Percentiles rank a stretch among this genome's conserved stretches.
Conservation (phyloP, 2,329 filamentous ascomycete genomes). For the Xylariaceae sp. region DNA sequence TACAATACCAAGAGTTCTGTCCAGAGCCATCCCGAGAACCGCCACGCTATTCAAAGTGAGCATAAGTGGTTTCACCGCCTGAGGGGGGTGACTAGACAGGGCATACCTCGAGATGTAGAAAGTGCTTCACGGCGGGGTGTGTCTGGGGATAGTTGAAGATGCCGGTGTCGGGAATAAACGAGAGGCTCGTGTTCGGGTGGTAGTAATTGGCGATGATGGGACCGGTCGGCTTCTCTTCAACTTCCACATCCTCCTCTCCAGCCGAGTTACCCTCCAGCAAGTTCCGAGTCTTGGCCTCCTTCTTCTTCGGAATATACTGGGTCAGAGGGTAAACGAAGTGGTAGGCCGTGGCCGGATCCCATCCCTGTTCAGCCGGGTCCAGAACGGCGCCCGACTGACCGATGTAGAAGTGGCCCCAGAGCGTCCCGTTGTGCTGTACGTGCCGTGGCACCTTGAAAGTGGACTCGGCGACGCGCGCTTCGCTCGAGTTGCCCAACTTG, state of each 20-base stretch:
- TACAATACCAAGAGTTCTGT: conserved; percentile 83
- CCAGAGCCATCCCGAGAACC: conserved; percentile 77
- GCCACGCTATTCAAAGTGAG: conserved; percentile 35
- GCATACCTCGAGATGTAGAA: conserved; percentile 63
- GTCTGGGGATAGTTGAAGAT: conserved; percentile 58
- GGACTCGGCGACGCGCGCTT: conserved; percentile 69
- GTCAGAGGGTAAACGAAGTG: conserved; percentile 82
- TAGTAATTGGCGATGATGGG: conserved; percentile 81
- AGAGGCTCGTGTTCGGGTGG: conserved; percentile 88
- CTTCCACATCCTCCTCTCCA: conserved; percentile 40
- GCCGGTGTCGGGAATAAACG: conserved; percentile 75
- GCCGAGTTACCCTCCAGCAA: conserved; percentile 55
- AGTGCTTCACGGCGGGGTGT: conserved; percentile 69
- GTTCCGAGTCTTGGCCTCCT: conserved; percentile 78
- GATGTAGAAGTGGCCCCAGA: conserved; percentile 92
- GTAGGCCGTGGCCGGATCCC: conserved; percentile 68
- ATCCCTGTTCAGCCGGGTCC: conserved; percentile 66
- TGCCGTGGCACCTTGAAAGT: conserved; percentile 67
- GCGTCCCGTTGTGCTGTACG: conserved; percentile 85
- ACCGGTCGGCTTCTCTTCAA: conserved; percentile 43
- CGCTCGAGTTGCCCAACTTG: conserved; percentile 68
- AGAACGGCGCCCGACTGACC: conserved; percentile 67
- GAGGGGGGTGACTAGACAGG: too few species aligned
- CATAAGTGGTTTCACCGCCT: too few species aligned
- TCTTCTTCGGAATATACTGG: conserved; percentile 87